These are phyloP conservation scores for Chrysophaeum taylorii DNA, from an alignment of 352 stramenopile genomes.

Conservation along the genomic window DNA sequence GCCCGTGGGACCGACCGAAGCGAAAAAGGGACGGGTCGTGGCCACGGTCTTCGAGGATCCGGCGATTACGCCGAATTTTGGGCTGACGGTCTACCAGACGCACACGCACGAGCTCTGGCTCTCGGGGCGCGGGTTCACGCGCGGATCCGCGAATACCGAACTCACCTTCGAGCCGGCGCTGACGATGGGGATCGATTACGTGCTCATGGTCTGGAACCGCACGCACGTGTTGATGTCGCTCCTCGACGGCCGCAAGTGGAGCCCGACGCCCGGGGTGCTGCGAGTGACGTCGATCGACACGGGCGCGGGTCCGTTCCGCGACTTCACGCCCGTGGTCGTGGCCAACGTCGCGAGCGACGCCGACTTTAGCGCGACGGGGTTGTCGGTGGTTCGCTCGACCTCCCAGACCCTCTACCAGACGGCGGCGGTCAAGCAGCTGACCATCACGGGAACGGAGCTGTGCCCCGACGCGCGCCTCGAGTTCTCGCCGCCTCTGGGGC, in stretches of 20 bases:
- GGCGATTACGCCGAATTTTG: neutral
- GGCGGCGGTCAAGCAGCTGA: neutral
- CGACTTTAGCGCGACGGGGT: neutral
- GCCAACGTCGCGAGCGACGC: neutral
- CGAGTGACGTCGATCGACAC: neutral
- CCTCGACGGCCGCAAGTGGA: conserved; percentile 17
- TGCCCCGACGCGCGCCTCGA: neutral
- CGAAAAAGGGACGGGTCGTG: conserved; percentile 12
- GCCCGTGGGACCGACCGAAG: conserved; percentile 2
- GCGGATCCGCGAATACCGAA: conserved; percentile 14
- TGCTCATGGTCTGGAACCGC: conserved; percentile 15
- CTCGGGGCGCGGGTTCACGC: conserved; percentile 26
- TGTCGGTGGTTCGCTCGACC: neutral
- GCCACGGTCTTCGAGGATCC: conserved; percentile 11
- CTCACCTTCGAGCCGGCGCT: conserved; percentile 8
- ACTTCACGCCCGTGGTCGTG: neutral
- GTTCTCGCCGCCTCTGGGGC: neutral
- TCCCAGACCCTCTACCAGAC: neutral
- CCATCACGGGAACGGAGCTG: neutral
- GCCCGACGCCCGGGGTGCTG: neutral
- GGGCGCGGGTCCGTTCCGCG: neutral
- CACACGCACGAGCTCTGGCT: conserved; percentile 33
- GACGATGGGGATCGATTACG: conserved; percentile 16
- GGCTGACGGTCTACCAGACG: conserved; percentile 26
- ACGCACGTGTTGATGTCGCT: conserved; percentile 18